These are phyloP conservation scores for Vaccinium myrtillus DNA, from an alignment of 148 eudicot genomes.

Conservation along the genomic window DNA sequence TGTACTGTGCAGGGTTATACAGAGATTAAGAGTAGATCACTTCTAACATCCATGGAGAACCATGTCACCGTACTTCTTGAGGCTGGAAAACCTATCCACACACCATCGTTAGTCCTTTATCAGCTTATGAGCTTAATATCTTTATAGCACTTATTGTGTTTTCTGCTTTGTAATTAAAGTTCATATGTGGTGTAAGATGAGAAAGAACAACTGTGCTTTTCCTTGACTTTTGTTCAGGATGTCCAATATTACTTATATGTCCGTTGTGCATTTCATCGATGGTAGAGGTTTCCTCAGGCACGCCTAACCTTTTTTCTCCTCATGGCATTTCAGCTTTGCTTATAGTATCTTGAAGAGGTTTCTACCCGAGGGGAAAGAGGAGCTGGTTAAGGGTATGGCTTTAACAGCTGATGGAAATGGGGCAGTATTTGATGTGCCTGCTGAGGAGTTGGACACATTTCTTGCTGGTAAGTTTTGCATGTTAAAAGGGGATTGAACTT, in stretches of 20 bases:
- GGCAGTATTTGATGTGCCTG: conserved; percentile 79
- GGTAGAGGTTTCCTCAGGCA: not conserved
- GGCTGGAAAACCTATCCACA: conserved; percentile 64
- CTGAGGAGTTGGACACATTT: conserved; percentile 56
- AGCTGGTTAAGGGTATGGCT: conserved; percentile 64
- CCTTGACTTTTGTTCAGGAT: not conserved
- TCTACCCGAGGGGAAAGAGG: conserved; percentile 74
- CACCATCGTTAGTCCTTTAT: conserved; percentile 66
- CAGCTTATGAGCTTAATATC: not conserved
- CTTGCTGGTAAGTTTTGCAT: conserved; percentile 50
- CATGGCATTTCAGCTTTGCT: conserved; percentile 46
- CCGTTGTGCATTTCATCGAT: not conserved
- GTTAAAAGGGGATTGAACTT: not conserved
- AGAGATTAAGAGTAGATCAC: conserved; percentile 80
- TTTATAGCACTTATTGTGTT: not conserved
- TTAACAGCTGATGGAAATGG: conserved; percentile 77
- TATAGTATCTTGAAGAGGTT: conserved; percentile 62
- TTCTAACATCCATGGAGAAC: conserved; percentile 77
- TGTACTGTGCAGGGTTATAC: conserved; percentile 65
- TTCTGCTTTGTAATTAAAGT: not conserved
- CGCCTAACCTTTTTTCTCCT: not conserved
- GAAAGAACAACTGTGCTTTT: not conserved
- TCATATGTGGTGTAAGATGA: not conserved
- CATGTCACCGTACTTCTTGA: conserved; percentile 69
- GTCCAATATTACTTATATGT: too few species aligned